Conservation (phyloP, 176 grass and related monocot species). For the Oryza brachyantha region DNA sequence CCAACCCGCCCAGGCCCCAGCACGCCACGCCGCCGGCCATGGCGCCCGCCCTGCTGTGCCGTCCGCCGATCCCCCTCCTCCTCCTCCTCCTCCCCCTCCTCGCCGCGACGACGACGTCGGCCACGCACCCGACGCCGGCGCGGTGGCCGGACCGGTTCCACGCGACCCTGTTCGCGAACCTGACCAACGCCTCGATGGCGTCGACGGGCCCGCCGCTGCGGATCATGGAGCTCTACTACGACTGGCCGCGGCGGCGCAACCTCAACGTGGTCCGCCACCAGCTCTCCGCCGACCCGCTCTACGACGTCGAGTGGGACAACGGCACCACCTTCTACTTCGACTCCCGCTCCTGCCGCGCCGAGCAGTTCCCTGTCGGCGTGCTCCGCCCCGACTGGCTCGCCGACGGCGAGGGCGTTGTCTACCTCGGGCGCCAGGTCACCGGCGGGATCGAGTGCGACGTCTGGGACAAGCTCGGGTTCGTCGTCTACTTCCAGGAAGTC, state of each 20-base stretch:
- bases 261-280: conserved; percentile 64
- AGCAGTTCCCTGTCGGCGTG: conserved; percentile 56
- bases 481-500: conserved; percentile 73
- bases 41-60: neutral
- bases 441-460: conserved; percentile 64
- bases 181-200: conserved; percentile 30
- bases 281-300: conserved; percentile 42
- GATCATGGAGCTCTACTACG: conserved; percentile 59
- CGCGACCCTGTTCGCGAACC: conserved; percentile 63
- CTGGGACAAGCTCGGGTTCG: conserved; percentile 64
- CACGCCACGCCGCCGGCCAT: neutral
- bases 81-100: neutral
- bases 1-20: neutral
- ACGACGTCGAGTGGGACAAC: conserved; percentile 91
- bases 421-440: conserved; percentile 38
- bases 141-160: conserved; percentile 79
- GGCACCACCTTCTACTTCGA: conserved; percentile 75
- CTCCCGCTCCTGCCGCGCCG: conserved; percentile 50
- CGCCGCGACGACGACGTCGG: neutral
- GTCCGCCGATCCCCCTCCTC: too few relatives aligned
- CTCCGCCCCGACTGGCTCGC: conserved; percentile 70
- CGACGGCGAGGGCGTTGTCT: conserved; percentile 43
- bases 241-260: conserved; percentile 75
- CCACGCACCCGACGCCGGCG: conserved; percentile 17
- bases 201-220: conserved; percentile 40